Evolutionary conservation across 2,329 filamentous ascomycete species (phyloP).

Genomic region (Cordyceps tenuipes): DNA sequence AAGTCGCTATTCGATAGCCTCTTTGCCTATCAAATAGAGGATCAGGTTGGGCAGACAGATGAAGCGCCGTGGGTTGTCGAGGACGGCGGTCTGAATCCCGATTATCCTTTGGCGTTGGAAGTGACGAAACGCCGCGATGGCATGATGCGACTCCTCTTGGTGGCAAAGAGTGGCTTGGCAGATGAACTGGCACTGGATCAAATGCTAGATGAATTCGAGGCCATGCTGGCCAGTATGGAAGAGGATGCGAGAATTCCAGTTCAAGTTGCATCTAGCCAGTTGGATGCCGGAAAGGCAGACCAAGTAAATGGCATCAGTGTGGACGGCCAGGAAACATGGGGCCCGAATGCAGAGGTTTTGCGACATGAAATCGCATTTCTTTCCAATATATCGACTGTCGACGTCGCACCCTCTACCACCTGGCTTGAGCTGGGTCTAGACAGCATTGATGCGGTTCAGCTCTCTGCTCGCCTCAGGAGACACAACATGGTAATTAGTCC

Average conservation of each 20-base stretch:
- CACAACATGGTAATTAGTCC: constrained; percentile 54
- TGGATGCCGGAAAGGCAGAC: constrained; percentile 4
- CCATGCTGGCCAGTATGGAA: constrained; percentile 7
- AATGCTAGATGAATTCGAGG: constrained; percentile 34
- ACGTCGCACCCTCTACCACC: constrained; percentile 50
- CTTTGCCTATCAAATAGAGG: constrained; percentile 67
- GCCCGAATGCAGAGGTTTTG: constrained; percentile 40
- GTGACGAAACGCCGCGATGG: constrained; percentile 45
- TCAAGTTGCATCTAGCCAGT: constrained; percentile 6
- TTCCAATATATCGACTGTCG: constrained; percentile 40
- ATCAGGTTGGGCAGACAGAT: constrained; percentile 18
- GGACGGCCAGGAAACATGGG: constrained; percentile 49
- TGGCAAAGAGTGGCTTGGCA: constrained; percentile 40
- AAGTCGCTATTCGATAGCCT: constrained; percentile 66
- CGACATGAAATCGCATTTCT: constrained; percentile 56
- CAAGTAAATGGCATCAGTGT: background rate
- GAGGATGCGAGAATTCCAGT: background rate
- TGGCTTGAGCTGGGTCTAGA: constrained; percentile 81
- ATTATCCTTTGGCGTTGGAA: constrained; percentile 75
- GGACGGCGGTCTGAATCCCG: constrained; percentile 41
- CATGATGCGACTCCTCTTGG: constrained; percentile 48
- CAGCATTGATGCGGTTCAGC: constrained; percentile 84
- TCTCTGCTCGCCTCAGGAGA: constrained; percentile 63
- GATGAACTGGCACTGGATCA: constrained; percentile 21
- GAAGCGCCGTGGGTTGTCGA: constrained; percentile 45